phyloP scores from a whole-genome alignment of 768 basidiomycete species.

The Xerocomellus intermedius region DNA sequence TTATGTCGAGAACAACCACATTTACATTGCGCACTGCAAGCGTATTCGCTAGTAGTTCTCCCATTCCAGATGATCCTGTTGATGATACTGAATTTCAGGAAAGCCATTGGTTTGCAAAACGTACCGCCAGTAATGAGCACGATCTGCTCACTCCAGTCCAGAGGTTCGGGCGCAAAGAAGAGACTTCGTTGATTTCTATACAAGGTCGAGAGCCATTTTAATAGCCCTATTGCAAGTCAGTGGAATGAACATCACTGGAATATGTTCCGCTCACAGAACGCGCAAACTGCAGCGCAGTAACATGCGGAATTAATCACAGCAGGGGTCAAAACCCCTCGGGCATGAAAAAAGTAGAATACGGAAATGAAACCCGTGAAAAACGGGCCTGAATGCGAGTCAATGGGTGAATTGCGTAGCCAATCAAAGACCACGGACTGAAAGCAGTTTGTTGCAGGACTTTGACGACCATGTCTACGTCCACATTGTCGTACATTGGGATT shows the following conservation, averaged over 20 bases:
- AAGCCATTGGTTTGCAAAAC: slow-evolving; percentile 14
- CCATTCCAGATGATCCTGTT: slow-evolving; percentile 84
- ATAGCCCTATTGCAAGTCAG: slow-evolving; percentile 47
- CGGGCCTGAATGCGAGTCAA: slow-evolving; percentile 52
- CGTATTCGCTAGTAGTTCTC: slow-evolving; percentile 84
- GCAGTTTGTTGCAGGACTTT: slow-evolving; percentile 77
- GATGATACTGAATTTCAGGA: neutral
- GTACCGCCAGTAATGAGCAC: slow-evolving; percentile 89
- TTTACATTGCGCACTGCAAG: slow-evolving; percentile 78
- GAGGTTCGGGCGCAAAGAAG: slow-evolving; percentile 53
- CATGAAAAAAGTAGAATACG: slow-evolving; percentile 74
- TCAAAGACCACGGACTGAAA: slow-evolving; percentile 59
- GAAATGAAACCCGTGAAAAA: slow-evolving; percentile 84
- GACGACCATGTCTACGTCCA: slow-evolving; percentile 76
- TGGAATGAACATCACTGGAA: neutral
- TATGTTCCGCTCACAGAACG: slow-evolving; percentile 57
- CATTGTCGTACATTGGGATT: slow-evolving; percentile 59
- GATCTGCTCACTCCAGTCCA: slow-evolving; percentile 89
- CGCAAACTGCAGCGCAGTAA: slow-evolving; percentile 59
- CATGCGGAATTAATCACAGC: slow-evolving; percentile 48
- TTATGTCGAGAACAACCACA: slow-evolving; percentile 84
- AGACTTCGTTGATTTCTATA: slow-evolving; percentile 74
- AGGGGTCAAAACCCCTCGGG: slow-evolving; percentile 49
- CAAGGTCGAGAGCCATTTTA: slow-evolving; percentile 67
- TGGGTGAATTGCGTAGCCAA: neutral